Evolutionary conservation across 768 basidiomycete genomes (phyloP), one percentile per base, ranked within the genome.

Genomic region (Lentinus brumalis): DNA sequence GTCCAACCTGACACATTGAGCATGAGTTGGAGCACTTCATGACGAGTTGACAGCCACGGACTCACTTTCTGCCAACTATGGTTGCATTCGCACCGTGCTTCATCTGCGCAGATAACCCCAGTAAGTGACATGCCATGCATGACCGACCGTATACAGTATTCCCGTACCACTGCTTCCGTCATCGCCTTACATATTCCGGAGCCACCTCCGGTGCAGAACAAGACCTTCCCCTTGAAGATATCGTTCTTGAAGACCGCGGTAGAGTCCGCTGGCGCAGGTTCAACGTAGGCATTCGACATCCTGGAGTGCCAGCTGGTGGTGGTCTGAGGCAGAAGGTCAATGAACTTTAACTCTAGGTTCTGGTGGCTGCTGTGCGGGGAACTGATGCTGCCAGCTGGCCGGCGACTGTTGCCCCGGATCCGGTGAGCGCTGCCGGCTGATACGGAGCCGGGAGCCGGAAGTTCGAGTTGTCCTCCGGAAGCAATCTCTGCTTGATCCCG

Each of bases 171-270:
- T 21, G 87, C 83, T 69, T 92, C 85, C 39, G 90, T 91, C 89
- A 96, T 95, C 51, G 78, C 84, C 66, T 88, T 88, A 77, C 95
- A 94, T 76, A 99, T 98, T 15, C 96, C 96, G 60, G 92, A 92
- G 2, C 91, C 91, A 15, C 94, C 95, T 40, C 94, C 95, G 0
- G 94, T 96, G 76, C 90, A 94, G 75, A 93, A 91, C 4, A 92
- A 77, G 21, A 96, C 92, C 72, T 96, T 97, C 61, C 91, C 94
- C 63, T 87, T 85, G 85, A 96, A 96, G 32, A 98, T 81, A 64
- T 91, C 88, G 1, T 77, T 70, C 66, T 85, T 87, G 82, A 96
- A 98, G 56, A 91, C 77, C 44, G 82, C 68, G 0, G 79, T 81
- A 0, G 89, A 91, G 60, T 78, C 76, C 31, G 77, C 76, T 18